phyloP scores from a whole-genome alignment of 352 stramenopile species.

The Phytophthora parvispora region DNA sequence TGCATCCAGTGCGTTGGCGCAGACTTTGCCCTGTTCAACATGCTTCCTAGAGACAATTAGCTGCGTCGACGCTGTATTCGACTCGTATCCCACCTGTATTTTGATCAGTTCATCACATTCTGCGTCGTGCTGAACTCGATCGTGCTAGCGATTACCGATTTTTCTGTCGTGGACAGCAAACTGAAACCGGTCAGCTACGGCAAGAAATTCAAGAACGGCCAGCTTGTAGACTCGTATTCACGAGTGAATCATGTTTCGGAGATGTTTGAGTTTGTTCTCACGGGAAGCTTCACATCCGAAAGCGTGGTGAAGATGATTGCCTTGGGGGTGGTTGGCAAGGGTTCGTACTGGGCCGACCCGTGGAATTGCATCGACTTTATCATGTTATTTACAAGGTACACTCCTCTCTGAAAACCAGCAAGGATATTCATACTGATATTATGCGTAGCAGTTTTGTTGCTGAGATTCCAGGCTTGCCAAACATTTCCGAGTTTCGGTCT shows the following conservation, averaged over 20 bases:
- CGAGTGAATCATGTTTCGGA: constrained; percentile 51
- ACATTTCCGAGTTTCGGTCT: constrained; percentile 80
- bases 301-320: constrained; percentile 91
- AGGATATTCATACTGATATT: neutral
- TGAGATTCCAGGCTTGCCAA: constrained; percentile 55
- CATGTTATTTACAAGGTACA: constrained; percentile 86
- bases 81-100: constrained; percentile 56
- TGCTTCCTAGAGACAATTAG: neutral
- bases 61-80: constrained; percentile 37
- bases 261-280: constrained; percentile 79
- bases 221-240: constrained; percentile 46
- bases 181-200: constrained; percentile 65
- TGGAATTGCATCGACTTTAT: constrained; percentile 95
- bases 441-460: constrained; percentile 42
- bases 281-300: constrained; percentile 86
- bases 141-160: constrained; percentile 83
- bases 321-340: constrained; percentile 68
- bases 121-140: constrained; percentile 88
- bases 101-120: constrained; percentile 83
- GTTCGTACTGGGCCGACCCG: constrained; percentile 78
- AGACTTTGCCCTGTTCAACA: neutral
- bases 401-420: too few relatives aligned
- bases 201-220: constrained; percentile 41
- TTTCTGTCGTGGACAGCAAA: constrained; percentile 61
- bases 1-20: neutral